Evolutionary conservation across 495 filamentous ascomycete genomes (phyloP).

Genomic region (Rhypophila decipiens): DNA sequence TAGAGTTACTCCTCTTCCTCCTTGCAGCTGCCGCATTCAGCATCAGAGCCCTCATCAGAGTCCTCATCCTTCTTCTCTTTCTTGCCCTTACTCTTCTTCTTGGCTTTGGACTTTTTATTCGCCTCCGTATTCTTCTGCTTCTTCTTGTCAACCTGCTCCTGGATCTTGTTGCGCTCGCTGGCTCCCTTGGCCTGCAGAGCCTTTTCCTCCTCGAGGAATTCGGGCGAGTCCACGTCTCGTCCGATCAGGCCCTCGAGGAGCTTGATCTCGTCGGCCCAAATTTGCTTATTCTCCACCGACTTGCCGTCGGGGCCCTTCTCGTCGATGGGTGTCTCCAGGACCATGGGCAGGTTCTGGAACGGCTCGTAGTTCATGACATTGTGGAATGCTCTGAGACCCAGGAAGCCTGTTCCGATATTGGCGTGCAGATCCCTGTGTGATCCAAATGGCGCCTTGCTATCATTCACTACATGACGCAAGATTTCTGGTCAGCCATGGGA

Average conservation of each 20-base stretch:
- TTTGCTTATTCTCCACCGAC: constrained; percentile 59
- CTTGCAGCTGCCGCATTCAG: not conserved
- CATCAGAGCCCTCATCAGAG: constrained; percentile 25
- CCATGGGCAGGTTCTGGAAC: constrained; percentile 78
- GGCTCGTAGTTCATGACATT: constrained; percentile 78
- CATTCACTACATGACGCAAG: constrained; percentile 53
- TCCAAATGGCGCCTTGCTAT: constrained; percentile 78
- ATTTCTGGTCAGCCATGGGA: too few relatives aligned
- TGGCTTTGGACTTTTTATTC: constrained; percentile 23
- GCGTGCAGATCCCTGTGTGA: constrained; percentile 82
- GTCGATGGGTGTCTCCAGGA: constrained; percentile 91
- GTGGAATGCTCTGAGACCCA: constrained; percentile 84
- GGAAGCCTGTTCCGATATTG: constrained; percentile 89
- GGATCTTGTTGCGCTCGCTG: constrained; percentile 63
- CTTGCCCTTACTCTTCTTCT: constrained; percentile 19
- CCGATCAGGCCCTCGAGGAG: constrained; percentile 83
- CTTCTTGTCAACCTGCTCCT: constrained; percentile 65
- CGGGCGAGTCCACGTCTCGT: constrained; percentile 62
- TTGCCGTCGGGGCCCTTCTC: constrained; percentile 49
- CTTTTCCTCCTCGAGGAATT: constrained; percentile 50
- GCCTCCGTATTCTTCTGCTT: constrained; percentile 32
- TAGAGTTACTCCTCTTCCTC: too few relatives aligned
- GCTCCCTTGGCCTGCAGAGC: constrained; percentile 64
- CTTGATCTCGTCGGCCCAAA: constrained; percentile 85
- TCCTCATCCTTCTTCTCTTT: constrained; percentile 26